Conservation (phyloP, 2,329 filamentous ascomycete species). For the Pseudopithomyces maydicus region DNA sequence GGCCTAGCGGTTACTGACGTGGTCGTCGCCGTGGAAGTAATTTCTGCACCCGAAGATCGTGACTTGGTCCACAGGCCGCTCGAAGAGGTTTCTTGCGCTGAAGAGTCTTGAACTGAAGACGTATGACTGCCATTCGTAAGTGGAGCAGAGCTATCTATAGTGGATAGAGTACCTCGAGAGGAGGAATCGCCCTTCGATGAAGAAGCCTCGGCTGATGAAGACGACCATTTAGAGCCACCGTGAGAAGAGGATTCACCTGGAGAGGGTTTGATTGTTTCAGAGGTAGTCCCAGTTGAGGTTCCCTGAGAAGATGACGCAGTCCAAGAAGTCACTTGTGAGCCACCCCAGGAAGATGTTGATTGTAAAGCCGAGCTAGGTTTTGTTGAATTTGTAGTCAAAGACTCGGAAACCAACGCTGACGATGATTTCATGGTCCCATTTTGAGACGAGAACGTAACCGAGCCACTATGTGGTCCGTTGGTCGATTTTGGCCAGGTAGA, state of each 20-base stretch:
- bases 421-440: not conserved
- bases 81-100: not conserved
- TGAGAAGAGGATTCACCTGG: too few species aligned
- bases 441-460: not conserved
- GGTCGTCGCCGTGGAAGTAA: not conserved
- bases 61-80: not conserved
- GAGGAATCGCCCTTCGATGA: too few species aligned
- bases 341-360: not conserved
- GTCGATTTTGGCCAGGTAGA: not conserved
- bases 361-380: not conserved
- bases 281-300: too few species aligned
- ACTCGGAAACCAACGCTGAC: not conserved
- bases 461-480: not conserved
- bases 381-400: not conserved
- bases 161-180: too few species aligned
- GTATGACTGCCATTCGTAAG: too few species aligned
- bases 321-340: not conserved
- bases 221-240: too few species aligned
- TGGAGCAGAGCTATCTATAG: too few species aligned
- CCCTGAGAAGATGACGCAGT: not conserved
- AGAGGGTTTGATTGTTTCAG: too few species aligned
- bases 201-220: too few species aligned
- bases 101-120: too few species aligned
- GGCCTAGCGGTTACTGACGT: not conserved
- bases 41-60: not conserved